Evolutionary conservation across 192 early-diverging fungal genomes (phyloP).

Genomic region (Umbelopsis sp.): DNA sequence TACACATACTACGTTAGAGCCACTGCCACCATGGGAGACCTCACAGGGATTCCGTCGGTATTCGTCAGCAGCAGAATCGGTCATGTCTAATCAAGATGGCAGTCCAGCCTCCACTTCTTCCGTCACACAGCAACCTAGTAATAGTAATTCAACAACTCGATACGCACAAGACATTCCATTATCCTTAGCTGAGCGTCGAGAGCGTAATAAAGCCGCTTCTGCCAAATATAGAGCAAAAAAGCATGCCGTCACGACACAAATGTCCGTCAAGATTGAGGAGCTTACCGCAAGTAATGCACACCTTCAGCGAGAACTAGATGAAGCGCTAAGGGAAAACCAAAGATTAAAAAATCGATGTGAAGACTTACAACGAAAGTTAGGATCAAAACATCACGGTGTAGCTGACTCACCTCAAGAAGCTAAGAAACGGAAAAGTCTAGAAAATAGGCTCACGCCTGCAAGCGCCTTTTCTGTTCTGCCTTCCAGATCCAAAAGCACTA

Average conservation of each 20-base stretch:
- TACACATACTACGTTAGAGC: neutral
- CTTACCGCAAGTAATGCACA: neutral
- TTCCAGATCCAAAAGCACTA: neutral
- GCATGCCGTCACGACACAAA: neutral
- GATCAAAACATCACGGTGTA: neutral
- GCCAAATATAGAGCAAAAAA: slow-evolving; percentile 63
- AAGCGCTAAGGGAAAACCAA: neutral
- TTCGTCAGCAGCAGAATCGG: slow-evolving; percentile 2
- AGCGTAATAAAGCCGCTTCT: slow-evolving; percentile 60
- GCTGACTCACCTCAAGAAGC: neutral
- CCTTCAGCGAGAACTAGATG: neutral
- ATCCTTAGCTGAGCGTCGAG: slow-evolving; percentile 46
- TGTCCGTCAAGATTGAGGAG: neutral
- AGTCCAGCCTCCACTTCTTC: neutral
- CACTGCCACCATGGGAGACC: neutral
- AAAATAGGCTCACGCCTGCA: neutral
- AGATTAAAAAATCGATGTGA: neutral
- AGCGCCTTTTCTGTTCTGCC: neutral
- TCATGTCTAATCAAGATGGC: neutral
- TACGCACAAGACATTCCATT: slow-evolving; percentile 31
- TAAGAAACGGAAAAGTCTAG: neutral
- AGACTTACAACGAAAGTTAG: neutral
- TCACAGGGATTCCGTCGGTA: neutral
- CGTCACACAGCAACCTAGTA: neutral
- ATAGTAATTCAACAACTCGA: neutral